These are phyloP conservation scores for Pittosporum tobira DNA, from an alignment of 129 eudicot species.

Conservation along the genomic window DNA sequence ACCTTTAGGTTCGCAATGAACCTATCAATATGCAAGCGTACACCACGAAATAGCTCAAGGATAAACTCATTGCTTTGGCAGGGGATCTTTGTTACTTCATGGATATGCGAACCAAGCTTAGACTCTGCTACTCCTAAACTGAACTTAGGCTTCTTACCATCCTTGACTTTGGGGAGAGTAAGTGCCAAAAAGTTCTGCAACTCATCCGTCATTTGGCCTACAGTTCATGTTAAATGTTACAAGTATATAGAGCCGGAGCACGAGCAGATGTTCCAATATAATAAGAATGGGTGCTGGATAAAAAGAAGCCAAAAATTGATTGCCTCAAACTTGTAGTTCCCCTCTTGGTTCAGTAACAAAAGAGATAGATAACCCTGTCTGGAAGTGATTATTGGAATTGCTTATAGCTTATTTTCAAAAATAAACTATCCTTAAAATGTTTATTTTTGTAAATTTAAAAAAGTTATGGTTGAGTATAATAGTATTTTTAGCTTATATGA, in stretches of 20 bases:
- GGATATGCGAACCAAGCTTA: constrained; percentile 71
- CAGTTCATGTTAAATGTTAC: constrained; percentile 5
- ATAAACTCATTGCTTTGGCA: constrained; percentile 79
- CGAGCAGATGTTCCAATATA: too few relatives aligned
- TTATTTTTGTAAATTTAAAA: too few relatives aligned
- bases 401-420: too few relatives aligned
- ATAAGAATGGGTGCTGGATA: too few relatives aligned
- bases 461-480: neutral
- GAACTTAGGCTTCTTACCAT: constrained; percentile 68
- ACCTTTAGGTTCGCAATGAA: constrained; percentile 86
- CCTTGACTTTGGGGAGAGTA: constrained; percentile 64
- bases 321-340: too few relatives aligned
- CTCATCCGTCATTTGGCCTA: constrained; percentile 89
- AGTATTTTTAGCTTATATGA: too few relatives aligned
- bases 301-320: too few relatives aligned
- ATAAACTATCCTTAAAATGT: too few relatives aligned
- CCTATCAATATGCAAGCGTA: constrained; percentile 67
- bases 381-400: too few relatives aligned
- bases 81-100: constrained; percentile 69
- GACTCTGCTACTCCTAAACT: constrained; percentile 77
- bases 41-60: constrained; percentile 82
- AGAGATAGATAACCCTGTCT: too few relatives aligned
- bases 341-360: too few relatives aligned
- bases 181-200: constrained; percentile 77
- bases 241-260: too few relatives aligned